Percentiles rank a stretch among this genome's conserved stretches.
Evolutionary conservation across 2,329 filamentous ascomycete genomes (phyloP).

Genomic region (Stachybotrys echinatus): DNA sequence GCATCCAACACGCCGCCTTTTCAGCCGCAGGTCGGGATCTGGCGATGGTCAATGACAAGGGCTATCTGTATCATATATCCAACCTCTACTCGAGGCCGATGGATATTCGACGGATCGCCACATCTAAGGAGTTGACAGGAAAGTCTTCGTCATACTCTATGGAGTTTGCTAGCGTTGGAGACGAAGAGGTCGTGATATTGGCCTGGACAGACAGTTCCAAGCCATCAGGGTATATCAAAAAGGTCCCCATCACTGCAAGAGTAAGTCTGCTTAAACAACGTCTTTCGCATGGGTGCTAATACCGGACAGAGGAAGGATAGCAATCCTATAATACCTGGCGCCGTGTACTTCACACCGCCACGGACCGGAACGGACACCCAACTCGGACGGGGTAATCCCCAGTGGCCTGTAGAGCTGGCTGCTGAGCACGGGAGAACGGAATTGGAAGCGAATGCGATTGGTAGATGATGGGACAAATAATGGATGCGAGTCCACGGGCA

Average conservation of each 20-base stretch:
- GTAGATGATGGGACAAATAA: background rate
- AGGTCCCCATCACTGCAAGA: slow-evolving; percentile 15
- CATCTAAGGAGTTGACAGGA: slow-evolving; percentile 28
- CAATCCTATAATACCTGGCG: background rate
- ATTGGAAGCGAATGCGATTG: slow-evolving; percentile 1
- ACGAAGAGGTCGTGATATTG: slow-evolving; percentile 31
- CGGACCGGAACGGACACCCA: background rate
- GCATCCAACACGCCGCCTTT: slow-evolving; percentile 32
- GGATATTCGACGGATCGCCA: slow-evolving; percentile 27
- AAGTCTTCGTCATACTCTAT: slow-evolving; percentile 31
- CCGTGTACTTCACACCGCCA: background rate
- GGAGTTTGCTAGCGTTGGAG: slow-evolving; percentile 28
- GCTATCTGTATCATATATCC: slow-evolving; percentile 30
- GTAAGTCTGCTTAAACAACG: slow-evolving; percentile 2
- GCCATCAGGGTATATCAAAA: slow-evolving; percentile 22
- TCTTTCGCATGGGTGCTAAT: background rate
- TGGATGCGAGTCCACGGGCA: no score
- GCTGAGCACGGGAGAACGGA: slow-evolving; percentile 1
- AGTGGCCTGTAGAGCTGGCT: slow-evolving; percentile 1
- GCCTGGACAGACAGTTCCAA: slow-evolving; percentile 32
- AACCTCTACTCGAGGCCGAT: slow-evolving; percentile 31
- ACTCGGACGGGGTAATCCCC: background rate
- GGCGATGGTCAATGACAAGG: slow-evolving; percentile 34
- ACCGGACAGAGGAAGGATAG: background rate
- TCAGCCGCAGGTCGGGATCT: slow-evolving; percentile 30